Base-by-base conservation (phyloP, 225 moss, liverwort and hornwort genomes). In the Physcomitrium patens region DNA sequence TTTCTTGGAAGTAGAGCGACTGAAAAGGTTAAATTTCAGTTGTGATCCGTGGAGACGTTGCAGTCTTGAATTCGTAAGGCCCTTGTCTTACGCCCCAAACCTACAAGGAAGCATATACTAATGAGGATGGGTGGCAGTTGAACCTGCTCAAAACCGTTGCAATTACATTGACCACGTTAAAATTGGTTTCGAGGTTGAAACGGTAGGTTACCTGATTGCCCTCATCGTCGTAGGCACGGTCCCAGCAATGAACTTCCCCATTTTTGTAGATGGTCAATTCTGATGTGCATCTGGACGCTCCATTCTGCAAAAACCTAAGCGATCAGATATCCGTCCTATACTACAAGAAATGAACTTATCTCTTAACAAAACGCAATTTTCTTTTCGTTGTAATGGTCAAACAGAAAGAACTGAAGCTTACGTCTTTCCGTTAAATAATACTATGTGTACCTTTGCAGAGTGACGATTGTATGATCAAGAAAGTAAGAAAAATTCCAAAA, bases 51-150 rank as follows among this genome's bases (percentile, higher is more conserved):
- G 86, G 65, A 26, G 81, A 84, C 72, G 73, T 74, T 23, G 79
- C 86, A 59, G 86, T 68, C 78, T 90, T 94, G 56, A 94, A 94
- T 61, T 91, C 93, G 78, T 94, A 94, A 11, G 93, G 93, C 71
- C 93, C 93, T 85, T 91, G 88, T 59, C 83, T 82, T 56, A 94
- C 91, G 65, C 93, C 93, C 93, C 93, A 94, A 11, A 91, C 93
- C 91, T 92, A 76, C 53, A 70, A 37, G 31, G 31, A 37, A 37
- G 31, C 4, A 50, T 14, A 60, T 60, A 76, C 23, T 10, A 58
- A 14, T 48, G 8, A 56, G 57, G 19, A 46, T n/a, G 28, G 63
- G 15, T 28, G 8, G 1, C 23, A 51, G 22, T 59, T 22, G 17
- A 12, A 44, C 23, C 20, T 54, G 54, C 54, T 37, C 31, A 7